phyloP scores from a whole-genome alignment of 345 rosid genomes.

The Brassica cretica region DNA sequence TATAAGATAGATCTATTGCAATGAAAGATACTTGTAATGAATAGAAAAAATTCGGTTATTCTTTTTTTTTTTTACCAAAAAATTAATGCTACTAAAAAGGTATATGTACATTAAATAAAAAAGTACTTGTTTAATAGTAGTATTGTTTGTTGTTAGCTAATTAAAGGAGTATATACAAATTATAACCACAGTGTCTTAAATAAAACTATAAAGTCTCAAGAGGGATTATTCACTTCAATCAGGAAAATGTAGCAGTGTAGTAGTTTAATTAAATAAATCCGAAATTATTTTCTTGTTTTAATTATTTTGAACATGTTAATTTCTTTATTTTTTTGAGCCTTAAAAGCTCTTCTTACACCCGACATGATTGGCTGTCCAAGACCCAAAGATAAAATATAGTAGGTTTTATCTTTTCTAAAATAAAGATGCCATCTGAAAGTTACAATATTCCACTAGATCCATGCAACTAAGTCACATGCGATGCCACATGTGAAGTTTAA shows the following conservation, averaged over 20 bases:
- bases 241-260: neutral
- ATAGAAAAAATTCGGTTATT: neutral
- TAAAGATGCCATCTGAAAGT: conserved; percentile 2
- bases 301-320: neutral
- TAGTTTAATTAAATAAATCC: neutral
- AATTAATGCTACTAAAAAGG: neutral
- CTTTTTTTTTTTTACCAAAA: no score
- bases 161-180: neutral
- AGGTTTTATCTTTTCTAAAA: neutral
- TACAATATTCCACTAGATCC: conserved; percentile 17
- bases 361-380: conserved; percentile 37
- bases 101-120: neutral
- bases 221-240: neutral
- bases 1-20: neutral
- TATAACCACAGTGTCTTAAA: neutral
- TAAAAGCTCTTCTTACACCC: conserved; percentile 34
- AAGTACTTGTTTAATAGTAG: neutral
- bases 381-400: neutral
- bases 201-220: neutral
- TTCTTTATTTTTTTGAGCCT: conserved; percentile 5
- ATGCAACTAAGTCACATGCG: conserved; percentile 33
- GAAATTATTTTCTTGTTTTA: neutral
- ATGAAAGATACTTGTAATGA: neutral
- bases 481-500: conserved; percentile 29
- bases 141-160: neutral